Evolutionary conservation across 352 stramenopile genomes (phyloP).

Genomic region (Globisporangium nodosum): DNA sequence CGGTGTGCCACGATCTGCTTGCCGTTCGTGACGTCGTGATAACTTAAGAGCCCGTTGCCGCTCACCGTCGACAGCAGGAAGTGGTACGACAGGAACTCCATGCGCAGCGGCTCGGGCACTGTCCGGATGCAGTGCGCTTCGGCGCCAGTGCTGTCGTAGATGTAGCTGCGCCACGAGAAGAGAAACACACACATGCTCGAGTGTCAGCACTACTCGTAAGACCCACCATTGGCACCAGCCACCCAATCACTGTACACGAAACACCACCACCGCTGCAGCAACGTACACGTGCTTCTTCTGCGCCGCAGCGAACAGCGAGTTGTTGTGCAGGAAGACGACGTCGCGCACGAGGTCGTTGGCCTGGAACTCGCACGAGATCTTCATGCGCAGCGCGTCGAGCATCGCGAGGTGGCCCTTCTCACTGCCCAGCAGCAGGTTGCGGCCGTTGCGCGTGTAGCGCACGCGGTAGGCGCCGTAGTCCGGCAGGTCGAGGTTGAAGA

Average conservation of each 20-base stretch:
- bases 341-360: slow-evolving; percentile 93
- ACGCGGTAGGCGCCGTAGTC: slow-evolving; percentile 93
- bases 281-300: slow-evolving; percentile 97
- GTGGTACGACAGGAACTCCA: slow-evolving; percentile 98
- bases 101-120: slow-evolving; percentile 86
- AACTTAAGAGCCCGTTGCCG: slow-evolving; percentile 87
- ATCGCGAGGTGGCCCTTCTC: slow-evolving; percentile 93
- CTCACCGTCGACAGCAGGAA: slow-evolving; percentile 97
- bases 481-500: slow-evolving; percentile 92
- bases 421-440: slow-evolving; percentile 92
- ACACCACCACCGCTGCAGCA: neutral
- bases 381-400: slow-evolving; percentile 92
- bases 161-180: slow-evolving; percentile 39
- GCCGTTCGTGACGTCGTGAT: slow-evolving; percentile 96
- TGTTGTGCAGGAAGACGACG: slow-evolving; percentile 97
- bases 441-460: slow-evolving; percentile 94
- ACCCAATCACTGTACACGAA: neutral
- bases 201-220: neutral
- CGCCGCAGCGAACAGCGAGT: slow-evolving; percentile 94
- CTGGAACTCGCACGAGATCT: slow-evolving; percentile 92
- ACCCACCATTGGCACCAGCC: too few species aligned
- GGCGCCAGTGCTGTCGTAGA: slow-evolving; percentile 96
- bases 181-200: neutral
- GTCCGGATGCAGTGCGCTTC: slow-evolving; percentile 96
- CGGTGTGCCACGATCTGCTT: slow-evolving; percentile 89